Evolutionary conservation across 1,139 yeast genomes (phyloP), one percentile per base, ranked within the genome.

Genomic region (Candida sojae): DNA sequence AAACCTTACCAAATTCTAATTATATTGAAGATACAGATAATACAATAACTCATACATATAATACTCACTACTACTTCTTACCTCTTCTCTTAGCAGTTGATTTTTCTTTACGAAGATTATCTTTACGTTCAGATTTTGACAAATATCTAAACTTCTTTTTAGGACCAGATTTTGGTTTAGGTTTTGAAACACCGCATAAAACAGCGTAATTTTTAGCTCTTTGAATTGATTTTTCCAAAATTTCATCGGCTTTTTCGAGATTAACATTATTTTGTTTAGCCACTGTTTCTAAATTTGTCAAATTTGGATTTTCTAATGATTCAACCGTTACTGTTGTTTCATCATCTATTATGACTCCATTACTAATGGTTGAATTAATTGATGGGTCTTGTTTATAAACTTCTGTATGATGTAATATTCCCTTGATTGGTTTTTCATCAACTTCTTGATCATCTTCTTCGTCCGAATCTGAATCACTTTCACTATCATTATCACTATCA

Each of bases 101-200:
- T 54, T 71, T 72, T 52, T 78, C 89, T 68, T 88, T 89, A 51
- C 80, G 65, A 50, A 78, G 81, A 57, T 87, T 87, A 30, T 74
- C 79, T 60, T 82, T 82, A 69, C 97, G 79, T 65, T 89, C 96
- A 13, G 79, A 74, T 66, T 88, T 88, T 46, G 93, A 80, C 66
- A 90, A 75, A 62, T 92, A 92, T 67, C 97, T 82, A 62, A 90
- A 89, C 76, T 89, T 90, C 79, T 87, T 88, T 78, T 86, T 86
- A 34, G 21, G 21, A 17, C 21, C 21, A 17, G 21, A 2, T 17
- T 17, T 17, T 26, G 37, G 17, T 17, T 62, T 57, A 25, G 79
- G 79, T 50, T 75, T 74, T 13, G 74, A 62, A 9, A 72, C 77
- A 7, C 88, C 88, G 54, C 83, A 72, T 39, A 83, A 70, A 46